Evolutionary conservation across 306 rosid genomes (phyloP), one percentile per base, ranked within the genome.

Genomic region (Quercus bicolor): DNA sequence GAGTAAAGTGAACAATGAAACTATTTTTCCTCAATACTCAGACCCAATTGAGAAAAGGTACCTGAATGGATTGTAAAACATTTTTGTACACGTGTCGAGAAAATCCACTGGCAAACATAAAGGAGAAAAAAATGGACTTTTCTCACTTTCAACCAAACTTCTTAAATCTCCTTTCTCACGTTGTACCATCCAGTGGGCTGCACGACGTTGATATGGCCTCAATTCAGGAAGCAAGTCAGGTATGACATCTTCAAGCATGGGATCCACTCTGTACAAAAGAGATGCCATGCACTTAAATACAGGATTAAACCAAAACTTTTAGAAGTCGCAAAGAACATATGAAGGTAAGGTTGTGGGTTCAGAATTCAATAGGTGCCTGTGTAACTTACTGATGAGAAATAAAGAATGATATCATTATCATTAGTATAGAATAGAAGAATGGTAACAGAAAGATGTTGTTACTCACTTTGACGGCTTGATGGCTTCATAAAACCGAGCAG

Each of bases 51-150:
- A 85, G 72, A 55, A 75, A 73, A 59, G 74, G 69, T 84, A 93
- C 98, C 98, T 92, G 98, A 95, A 91, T 57, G 98, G 98, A 78
- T 93, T 95, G 87, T 88, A 88, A 84, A 90, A 92, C 93, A 95
- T 89, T 82, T 88, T 90, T 72, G 85, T 78, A 79, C 84, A 52
- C 9, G 82, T 80, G 68, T 87, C 91, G 8, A 95, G 88, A 88
- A 90, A 92, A 82, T 90, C 88, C 74, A 95, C 80, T 68, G 91
- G 84, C 85, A 95, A 83, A 82, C 96, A 90, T 79, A 91, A 81
- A 76, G 98, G 98, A 68, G 97, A 95, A 55, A 82, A 73, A 65
- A 82, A 84, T 65, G 71, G 90, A 48, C 52, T 71, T 75, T 86
- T 85, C 76, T 79, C 93, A 70, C 81, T 84, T 84, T 82, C 82